These are phyloP conservation scores for Paraconiothyrium sp. DNA, from an alignment of 2,329 filamentous ascomycete genomes.

Conservation along the genomic window DNA sequence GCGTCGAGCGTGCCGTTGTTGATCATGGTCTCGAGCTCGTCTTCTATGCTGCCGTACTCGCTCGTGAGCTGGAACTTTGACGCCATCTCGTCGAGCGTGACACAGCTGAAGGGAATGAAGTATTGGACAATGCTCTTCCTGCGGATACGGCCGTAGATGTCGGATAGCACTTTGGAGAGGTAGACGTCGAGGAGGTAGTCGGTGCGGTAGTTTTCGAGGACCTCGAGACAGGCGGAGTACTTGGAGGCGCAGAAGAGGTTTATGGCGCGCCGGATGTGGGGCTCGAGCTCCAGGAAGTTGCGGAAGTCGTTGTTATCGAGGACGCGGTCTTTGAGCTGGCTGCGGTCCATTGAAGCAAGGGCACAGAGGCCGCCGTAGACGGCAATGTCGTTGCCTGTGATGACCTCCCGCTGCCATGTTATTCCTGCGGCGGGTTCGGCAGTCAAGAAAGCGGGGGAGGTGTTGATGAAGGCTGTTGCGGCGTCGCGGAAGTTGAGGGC, in stretches of 20 bases:
- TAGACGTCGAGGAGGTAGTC: slow-evolving; percentile 94
- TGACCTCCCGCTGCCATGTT: slow-evolving; percentile 72
- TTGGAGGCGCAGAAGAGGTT: slow-evolving; percentile 88
- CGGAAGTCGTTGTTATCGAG: slow-evolving; percentile 89
- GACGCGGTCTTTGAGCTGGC: slow-evolving; percentile 76
- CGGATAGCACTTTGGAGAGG: slow-evolving; percentile 75
- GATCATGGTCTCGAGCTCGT: slow-evolving; percentile 83
- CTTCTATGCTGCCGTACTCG: slow-evolving; percentile 62
- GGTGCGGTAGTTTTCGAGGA: slow-evolving; percentile 79
- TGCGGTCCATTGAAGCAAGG: slow-evolving; percentile 86
- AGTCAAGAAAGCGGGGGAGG: slow-evolving; percentile 61
- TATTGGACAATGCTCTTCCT: slow-evolving; percentile 95
- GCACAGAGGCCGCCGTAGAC: slow-evolving; percentile 91
- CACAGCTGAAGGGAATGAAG: slow-evolving; percentile 87
- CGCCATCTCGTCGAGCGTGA: slow-evolving; percentile 82
- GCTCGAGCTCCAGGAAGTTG: slow-evolving; percentile 88
- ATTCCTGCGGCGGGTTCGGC: slow-evolving; percentile 57
- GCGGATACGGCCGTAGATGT: slow-evolving; percentile 78
- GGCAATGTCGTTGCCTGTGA: slow-evolving; percentile 87
- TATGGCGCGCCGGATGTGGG: slow-evolving; percentile 91
- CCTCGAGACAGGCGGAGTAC: slow-evolving; percentile 84
- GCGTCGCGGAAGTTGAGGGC: slow-evolving; percentile 70
- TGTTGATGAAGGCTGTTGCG: slow-evolving; percentile 74
- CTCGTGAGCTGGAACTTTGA: slow-evolving; percentile 75
- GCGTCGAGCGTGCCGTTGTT: slow-evolving; percentile 75